Evolutionary conservation across 2,329 filamentous ascomycete genomes (phyloP), one percentile per base, ranked within the genome.

Genomic region (Parastagonospora nodorum): DNA sequence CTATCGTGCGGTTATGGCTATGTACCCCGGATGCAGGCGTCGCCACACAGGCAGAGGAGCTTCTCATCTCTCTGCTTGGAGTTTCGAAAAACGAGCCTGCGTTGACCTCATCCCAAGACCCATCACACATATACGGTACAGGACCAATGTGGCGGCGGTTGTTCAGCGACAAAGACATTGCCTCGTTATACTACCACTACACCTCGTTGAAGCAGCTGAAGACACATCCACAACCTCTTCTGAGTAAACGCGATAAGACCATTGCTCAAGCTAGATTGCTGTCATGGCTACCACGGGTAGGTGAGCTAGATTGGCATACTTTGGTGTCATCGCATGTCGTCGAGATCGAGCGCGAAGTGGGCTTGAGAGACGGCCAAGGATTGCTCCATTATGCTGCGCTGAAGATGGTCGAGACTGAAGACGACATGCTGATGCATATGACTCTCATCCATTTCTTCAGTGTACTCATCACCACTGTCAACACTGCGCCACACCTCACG

Each of bases 361-460:
- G 70, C 2, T 53, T 75, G 4, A 49, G 43, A 8, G 56, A 68
- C 7, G 45, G 48, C 1, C 61, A 73, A 47, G 75, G 79, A 38
- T 66, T 87, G 8, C 72, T 86, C 2, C 78, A 84, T 30, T 86
- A 84, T 50, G 80, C 79, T 5, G 73, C 80, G 4, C 68, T 75
- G 42, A 74, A 77, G 36, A 85, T 86, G 82, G 78, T 85, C 2
- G 79, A 87, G 53, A 75, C 71, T 2, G 70, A 75, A 39, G 77
- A 78, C 29, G 84, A 87, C 61, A 76, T 85, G 3, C 71, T 87
- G 41, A 83, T 86, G 81, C 79, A 85, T 55, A 80, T 84, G 72
- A 82, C 80, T 5, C 69, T 85, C 36, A 73, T 86, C 51, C 78
- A 83, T 54, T 86, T 85, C 66, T 84, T 78, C 62, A 75, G 78